Evolutionary conservation across 148 eudicot species (phyloP), one percentile per base, ranked within the genome.

Genomic region (Spergularia bocconei): DNA sequence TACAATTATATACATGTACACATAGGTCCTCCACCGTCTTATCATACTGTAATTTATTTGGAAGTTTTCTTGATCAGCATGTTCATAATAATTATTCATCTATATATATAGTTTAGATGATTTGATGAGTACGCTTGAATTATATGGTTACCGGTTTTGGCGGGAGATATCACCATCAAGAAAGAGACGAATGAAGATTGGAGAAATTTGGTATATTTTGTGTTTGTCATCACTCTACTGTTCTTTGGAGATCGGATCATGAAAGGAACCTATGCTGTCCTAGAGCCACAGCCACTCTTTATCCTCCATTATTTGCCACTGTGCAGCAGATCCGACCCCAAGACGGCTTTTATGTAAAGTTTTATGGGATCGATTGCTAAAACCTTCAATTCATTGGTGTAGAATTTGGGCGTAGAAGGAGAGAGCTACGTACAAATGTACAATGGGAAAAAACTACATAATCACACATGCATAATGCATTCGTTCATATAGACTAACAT

Each of bases 111-210:
- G 16, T 6, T 50, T 36, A 64, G 33, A 33, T 11, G 19, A 4
- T 11, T 39, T 38, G 38, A 19, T 5, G 47, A 41, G 13, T 23
- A 23, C 16, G 64, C 64, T 75, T 66, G 78, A 76, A 58, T 68
- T 63, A 65, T 72, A 23, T 72, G 19, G 16, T 29, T 70, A 55
- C 14, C 51, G 39, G 36, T 51, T 39, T 58, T 56, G 79, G 79
- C 73, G 79, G 84, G 85, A 82, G 54, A 73, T 76, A 65, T 85
- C 77, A 47, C 60, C 52, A 63, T 81, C 75, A 83, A 75, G 70
- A 79, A 79, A 80, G 75, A 71, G 89, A 87, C 79, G 61, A 61
- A 61, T 78, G 79, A 82, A 4, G 77, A 74, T 71, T 69, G 20
- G 52, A 17, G 25, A 50, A 54, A 38, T 77, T 74, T 12, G 21